Evolutionary conservation across 768 basidiomycete genomes (phyloP).

Genomic region (Phanerochaete carnosa): DNA sequence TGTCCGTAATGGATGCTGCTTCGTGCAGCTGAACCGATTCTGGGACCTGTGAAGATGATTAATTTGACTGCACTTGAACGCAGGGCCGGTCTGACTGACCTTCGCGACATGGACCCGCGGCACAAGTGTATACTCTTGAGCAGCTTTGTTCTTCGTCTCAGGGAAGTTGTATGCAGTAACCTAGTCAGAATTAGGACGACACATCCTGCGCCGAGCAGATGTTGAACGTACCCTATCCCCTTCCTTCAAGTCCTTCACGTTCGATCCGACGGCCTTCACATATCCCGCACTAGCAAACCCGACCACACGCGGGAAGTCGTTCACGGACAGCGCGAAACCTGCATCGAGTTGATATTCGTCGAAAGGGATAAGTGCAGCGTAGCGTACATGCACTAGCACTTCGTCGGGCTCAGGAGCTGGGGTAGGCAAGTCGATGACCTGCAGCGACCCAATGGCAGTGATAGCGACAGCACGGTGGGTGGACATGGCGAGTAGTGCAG

Average conservation of each 20-base stretch:
- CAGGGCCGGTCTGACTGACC: neutral
- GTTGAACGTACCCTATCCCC: constrained; percentile 1
- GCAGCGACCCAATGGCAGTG: neutral
- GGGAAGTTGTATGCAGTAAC: constrained; percentile 2
- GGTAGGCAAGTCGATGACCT: neutral
- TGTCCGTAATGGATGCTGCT: constrained; percentile 7
- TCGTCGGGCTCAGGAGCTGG: constrained; percentile 4
- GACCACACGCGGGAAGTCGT: neutral
- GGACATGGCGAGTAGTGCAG: neutral
- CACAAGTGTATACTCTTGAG: constrained; percentile 3
- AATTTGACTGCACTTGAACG: neutral
- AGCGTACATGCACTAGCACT: constrained; percentile 5
- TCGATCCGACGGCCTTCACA: constrained; percentile 1
- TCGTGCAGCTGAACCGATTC: neutral
- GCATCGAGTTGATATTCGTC: constrained; percentile 3
- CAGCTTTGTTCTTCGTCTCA: neutral
- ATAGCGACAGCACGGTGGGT: neutral
- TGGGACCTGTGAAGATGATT: neutral
- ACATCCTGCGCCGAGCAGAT: neutral
- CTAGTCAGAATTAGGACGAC: neutral
- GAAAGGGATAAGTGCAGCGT: constrained; percentile 1
- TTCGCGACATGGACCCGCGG: neutral
- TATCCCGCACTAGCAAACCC: neutral
- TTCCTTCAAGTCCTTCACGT: constrained; percentile 2
- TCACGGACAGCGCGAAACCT: neutral